Base-by-base conservation (phyloP, 441 rosid species). In the Francoa sonchifolia region DNA sequence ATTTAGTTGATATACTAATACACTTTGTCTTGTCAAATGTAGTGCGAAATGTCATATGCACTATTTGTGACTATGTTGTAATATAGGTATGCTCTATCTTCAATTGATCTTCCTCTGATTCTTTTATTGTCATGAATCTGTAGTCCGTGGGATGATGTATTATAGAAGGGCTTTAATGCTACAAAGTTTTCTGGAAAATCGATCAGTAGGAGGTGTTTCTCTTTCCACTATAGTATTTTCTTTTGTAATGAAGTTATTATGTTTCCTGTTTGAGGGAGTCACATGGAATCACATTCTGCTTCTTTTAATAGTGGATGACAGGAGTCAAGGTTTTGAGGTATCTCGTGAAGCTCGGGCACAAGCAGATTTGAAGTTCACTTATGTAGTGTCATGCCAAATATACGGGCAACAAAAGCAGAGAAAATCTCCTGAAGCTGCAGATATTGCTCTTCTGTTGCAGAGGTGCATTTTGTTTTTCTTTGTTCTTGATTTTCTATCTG, bases 141-240 rank as follows among this genome's bases (percentile, higher is more conserved):
- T 33, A 92, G 99, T 92, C 63, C 99, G 99, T 43, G 99, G 99
- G 48, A 92, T 92, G 99, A 92, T 92, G 99, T 92, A 92, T 72
- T 92, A 92, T 39, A 83, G 99, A 66, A 92, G 83, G 59, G 97
- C 99, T 46, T 73, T 92, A 47, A 81, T 92, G 95, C 95, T 92
- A 61, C 99, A 83, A 52, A 59, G 79, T 37, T 81, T 73, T 69
- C 61, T 92, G 70, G 99, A 92, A 63, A 79, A 86, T n/a, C n/a
- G 66, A 57, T 53, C 50, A 56, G 58, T 39, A 46, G 77, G 80
- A 73, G 99, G 99, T 90, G 44, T 36, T 52, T 25, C 36, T 6
- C 4, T 30, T 41, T n/a, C n/a, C n/a, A n/a, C n/a, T n/a, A n/a
- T n/a, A n/a, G n/a, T n/a, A n/a, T n/a, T n/a, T n/a, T n/a, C n/a